Evolutionary conservation across 495 filamentous ascomycete species (phyloP), one percentile per base, ranked within the genome.

Genomic region (Trichoderma orchidacearum): DNA sequence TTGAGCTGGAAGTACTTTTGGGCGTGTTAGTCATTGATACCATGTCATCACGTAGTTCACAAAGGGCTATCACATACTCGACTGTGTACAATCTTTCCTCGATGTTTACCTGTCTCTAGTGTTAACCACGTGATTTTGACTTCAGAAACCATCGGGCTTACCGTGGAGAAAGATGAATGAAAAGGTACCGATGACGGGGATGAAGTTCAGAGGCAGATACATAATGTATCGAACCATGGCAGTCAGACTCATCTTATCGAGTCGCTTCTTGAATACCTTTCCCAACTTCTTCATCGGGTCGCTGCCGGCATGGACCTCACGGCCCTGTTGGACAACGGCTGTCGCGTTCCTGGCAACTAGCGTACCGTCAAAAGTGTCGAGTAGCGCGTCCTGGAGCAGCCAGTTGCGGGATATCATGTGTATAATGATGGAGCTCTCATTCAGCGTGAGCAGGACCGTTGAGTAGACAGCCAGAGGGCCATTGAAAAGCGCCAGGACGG

Each of bases 321-420:
- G 77, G 0, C 89, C 87, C 50, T 84, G 77, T 0, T 75, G 70
- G 7, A 98, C 81, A 1, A 96, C 70, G 57, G 52, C 65, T 13
- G 63, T 80, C 65, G 75, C 71, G 21, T 77, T 75, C 35, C 72
- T 73, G 8, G 78, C 70, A 0, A 91, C 58, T 9, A 92, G 72
- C 0, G 87, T 85, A 13, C 85, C 89, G 64, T 98, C 93, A 61
- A 98, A 98, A 3, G 89, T 93, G 65, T 98, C 91, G 23, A 93
- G 71, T 5, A 96, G 75, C 0, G 86, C 84, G 38, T 89, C 87
- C 54, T 87, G 81, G 23, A 94, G 77, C 55, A 96, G 64, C 57
- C 89, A 92, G 34, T 81, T 83, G 53, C 83, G 83, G 17, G 86
- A 82, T 31, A 96, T 62, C 38, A 90, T 62, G 35, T 79, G 85